A percentile compares a stretch with the other conserved stretches of the same genome.
Conservation (phyloP, 2,329 filamentous ascomycete species). For the Stemphylium beticola region DNA sequence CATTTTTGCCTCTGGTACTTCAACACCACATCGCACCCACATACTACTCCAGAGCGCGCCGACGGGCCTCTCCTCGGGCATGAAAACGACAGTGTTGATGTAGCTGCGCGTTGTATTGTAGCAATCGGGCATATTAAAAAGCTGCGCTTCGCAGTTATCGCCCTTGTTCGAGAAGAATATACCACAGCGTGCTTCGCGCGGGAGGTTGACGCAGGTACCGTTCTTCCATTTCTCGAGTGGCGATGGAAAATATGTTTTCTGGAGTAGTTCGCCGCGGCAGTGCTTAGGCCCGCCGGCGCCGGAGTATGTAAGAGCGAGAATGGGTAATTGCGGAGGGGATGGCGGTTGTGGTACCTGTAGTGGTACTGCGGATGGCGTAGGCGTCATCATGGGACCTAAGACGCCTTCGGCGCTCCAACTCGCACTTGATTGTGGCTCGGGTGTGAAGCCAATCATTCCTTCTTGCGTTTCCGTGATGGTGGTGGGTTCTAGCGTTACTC, state of each 20-base stretch:
- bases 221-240: conserved; percentile 36
- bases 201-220: conserved; percentile 42
- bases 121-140: conserved; percentile 40
- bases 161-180: conserved; percentile 43
- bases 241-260: conserved; percentile 32
- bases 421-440: conserved; percentile 19
- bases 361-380: conserved; percentile 11
- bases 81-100: conserved; percentile 45
- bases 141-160: conserved; percentile 44
- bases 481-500: conserved; percentile 16
- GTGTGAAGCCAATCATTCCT: conserved; percentile 33
- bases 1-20: conserved; percentile 36
- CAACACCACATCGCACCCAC: conserved; percentile 42
- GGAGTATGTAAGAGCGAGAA: conserved; percentile 42
- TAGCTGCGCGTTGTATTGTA: conserved; percentile 36
- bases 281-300: conserved; percentile 45
- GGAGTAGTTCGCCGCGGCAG: conserved; percentile 41
- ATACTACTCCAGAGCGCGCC: conserved; percentile 46
- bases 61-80: conserved; percentile 43
- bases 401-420: conserved; percentile 32
- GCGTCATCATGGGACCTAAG: conserved; percentile 27
- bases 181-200: conserved; percentile 40
- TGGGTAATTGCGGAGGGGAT: conserved; percentile 30
- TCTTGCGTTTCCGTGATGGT: conserved; percentile 28
- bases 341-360: conserved; percentile 16